Evolutionary conservation across 352 stramenopile species (phyloP).

Genomic region (Phytopythium helicoides): DNA sequence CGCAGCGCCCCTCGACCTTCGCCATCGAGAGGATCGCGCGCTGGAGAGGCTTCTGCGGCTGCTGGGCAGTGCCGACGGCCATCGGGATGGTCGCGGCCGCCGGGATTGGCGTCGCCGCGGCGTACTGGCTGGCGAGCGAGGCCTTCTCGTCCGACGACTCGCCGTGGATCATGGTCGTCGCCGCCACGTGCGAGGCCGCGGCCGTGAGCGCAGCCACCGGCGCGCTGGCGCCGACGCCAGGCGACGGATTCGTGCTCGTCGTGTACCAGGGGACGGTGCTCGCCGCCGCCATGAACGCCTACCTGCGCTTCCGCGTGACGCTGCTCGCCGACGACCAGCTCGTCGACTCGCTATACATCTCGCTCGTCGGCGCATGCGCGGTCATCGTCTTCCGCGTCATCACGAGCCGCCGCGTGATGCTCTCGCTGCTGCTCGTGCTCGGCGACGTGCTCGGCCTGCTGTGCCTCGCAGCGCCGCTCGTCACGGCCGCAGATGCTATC

Average conservation of each 20-base stretch:
- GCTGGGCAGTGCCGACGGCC: slow-evolving; percentile 27
- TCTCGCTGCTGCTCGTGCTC: slow-evolving; percentile 37
- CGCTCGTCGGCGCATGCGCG: slow-evolving; percentile 33
- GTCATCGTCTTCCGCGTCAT: slow-evolving; percentile 45
- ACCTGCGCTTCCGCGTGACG: slow-evolving; percentile 35
- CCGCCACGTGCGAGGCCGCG: slow-evolving; percentile 20
- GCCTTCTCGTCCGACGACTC: slow-evolving; percentile 20
- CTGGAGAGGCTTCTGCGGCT: slow-evolving; percentile 21
- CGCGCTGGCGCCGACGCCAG: slow-evolving; percentile 28
- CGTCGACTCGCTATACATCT: slow-evolving; percentile 44
- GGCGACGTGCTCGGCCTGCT: slow-evolving; percentile 40
- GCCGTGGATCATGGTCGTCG: slow-evolving; percentile 34
- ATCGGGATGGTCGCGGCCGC: slow-evolving; percentile 18
- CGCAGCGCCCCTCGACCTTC: slow-evolving; percentile 26
- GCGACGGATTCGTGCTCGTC: slow-evolving; percentile 36
- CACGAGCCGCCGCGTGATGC: slow-evolving; percentile 49
- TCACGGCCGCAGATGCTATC: slow-evolving; percentile 42
- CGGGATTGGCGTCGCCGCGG: slow-evolving; percentile 12
- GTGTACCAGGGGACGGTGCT: slow-evolving; percentile 48
- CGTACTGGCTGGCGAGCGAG: slow-evolving; percentile 21
- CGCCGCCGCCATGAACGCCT: slow-evolving; percentile 49
- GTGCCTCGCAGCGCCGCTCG: slow-evolving; percentile 35
- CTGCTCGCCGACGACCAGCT: slow-evolving; percentile 28
- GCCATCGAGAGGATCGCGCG: slow-evolving; percentile 23
- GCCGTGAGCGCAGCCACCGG: slow-evolving; percentile 33